Conservation (phyloP, 768 basidiomycete species). For the Omphalotus guepiniiformis region DNA sequence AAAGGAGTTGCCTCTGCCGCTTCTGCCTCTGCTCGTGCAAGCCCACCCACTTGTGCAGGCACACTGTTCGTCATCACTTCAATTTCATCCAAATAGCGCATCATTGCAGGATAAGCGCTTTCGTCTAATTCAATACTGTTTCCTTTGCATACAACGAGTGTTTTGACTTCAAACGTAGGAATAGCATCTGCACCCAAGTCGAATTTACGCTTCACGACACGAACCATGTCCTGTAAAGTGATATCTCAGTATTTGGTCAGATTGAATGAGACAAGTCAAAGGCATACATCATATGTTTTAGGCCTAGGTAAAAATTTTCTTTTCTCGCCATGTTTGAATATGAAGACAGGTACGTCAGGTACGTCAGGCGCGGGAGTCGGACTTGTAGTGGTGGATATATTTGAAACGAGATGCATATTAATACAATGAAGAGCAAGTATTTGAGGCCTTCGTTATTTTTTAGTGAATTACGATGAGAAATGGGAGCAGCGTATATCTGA, state of each 20-base stretch:
- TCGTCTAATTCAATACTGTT: not conserved
- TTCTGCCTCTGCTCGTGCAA: too few relatives aligned
- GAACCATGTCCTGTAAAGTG: not conserved
- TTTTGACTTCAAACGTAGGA: not conserved
- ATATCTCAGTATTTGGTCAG: not conserved
- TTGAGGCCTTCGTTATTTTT: too few relatives aligned
- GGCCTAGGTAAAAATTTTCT: slow-evolving; percentile 4
- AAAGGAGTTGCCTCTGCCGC: too few relatives aligned
- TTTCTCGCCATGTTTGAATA: not conserved
- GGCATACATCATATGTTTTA: not conserved
- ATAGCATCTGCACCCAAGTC: not conserved
- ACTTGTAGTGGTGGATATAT: too few relatives aligned
- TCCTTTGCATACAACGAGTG: not conserved
- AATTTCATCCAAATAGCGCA: not conserved
- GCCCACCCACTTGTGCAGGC: too few relatives aligned
- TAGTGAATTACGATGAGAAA: too few relatives aligned
- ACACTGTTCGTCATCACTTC: too few relatives aligned
- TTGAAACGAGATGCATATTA: too few relatives aligned
- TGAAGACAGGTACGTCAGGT: not conserved
- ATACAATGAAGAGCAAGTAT: too few relatives aligned
- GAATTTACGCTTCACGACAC: slow-evolving; percentile 2
- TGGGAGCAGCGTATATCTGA: too few relatives aligned
- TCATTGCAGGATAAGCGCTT: not conserved
- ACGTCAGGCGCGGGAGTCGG: too few relatives aligned
- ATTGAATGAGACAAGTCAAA: too few relatives aligned